These are phyloP conservation scores for Phaeophleospora eucalypticola DNA, from an alignment of 2,329 filamentous ascomycete species.

Conservation along the genomic window DNA sequence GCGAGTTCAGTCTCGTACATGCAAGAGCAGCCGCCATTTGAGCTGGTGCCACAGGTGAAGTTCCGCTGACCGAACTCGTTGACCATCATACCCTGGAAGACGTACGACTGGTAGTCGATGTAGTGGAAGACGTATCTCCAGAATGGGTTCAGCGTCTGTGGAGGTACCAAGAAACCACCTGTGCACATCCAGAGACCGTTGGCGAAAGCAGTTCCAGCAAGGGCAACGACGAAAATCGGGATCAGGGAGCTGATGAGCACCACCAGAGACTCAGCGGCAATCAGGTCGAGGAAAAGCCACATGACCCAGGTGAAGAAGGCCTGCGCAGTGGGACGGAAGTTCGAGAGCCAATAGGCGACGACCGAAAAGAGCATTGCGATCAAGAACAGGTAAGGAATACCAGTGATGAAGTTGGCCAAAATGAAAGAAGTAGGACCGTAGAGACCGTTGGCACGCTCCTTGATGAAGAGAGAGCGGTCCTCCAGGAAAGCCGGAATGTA, in stretches of 20 bases:
- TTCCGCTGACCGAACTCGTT: conserved; percentile 67
- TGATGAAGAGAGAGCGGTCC: conserved; percentile 64
- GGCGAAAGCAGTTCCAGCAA: conserved; percentile 74
- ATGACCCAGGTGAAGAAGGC: conserved; percentile 75
- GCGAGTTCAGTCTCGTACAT: conserved; percentile 65
- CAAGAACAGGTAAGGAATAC: conserved; percentile 72
- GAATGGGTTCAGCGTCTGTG: conserved; percentile 68
- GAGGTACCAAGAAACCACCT: conserved; percentile 72
- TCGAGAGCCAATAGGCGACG: conserved; percentile 73
- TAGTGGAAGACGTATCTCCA: conserved; percentile 84
- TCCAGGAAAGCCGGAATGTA: conserved; percentile 81
- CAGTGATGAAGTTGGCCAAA: conserved; percentile 73
- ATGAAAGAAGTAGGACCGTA: conserved; percentile 69
- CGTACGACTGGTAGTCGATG: conserved; percentile 78
- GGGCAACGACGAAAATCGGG: conserved; percentile 71
- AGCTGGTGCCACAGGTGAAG: conserved; percentile 54
- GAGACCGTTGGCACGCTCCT: conserved; percentile 75
- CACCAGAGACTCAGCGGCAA: conserved; percentile 79
- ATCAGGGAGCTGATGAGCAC: conserved; percentile 68
- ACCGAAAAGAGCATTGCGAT: conserved; percentile 71
- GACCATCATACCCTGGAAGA: conserved; percentile 88
- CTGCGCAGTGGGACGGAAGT: conserved; percentile 61
- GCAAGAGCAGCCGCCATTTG: conserved; percentile 56
- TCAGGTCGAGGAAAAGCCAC: conserved; percentile 79
- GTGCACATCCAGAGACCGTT: conserved; percentile 88